Conservation (phyloP, 208 protist species). For the Leishmania braziliensis region DNA sequence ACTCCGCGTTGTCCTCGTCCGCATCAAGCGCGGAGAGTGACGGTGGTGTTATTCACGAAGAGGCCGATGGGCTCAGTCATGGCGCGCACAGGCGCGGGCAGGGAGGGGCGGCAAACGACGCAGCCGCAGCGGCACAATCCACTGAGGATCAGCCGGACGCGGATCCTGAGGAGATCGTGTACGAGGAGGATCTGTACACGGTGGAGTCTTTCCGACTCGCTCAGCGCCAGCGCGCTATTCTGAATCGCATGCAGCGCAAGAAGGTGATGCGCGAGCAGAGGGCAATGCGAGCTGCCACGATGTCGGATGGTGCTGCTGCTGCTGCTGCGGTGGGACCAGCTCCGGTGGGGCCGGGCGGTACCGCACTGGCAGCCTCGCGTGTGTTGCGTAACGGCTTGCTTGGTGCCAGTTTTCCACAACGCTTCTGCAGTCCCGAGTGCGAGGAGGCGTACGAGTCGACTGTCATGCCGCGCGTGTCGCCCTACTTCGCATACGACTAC, state of each 20-base stretch:
- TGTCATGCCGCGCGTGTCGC: conserved; percentile 30
- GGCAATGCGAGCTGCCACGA: background rate
- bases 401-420: conserved; percentile 40
- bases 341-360: background rate
- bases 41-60: conserved; percentile 16
- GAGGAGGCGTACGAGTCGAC: conserved; percentile 38
- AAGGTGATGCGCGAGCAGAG: conserved; percentile 16
- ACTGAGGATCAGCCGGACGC: conserved; percentile 3
- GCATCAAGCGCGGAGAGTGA: conserved; percentile 3
- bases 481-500: conserved; percentile 41
- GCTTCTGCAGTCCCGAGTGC: conserved; percentile 76
- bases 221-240: conserved; percentile 42
- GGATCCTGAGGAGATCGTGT: conserved; percentile 52
- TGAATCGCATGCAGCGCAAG: conserved; percentile 33
- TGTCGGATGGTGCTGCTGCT: background rate
- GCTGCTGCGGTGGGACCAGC: background rate
- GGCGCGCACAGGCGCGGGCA: background rate
- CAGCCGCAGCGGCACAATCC: background rate
- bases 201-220: conserved; percentile 63
- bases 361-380: conserved; percentile 1
- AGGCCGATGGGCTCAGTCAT: background rate
- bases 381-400: conserved; percentile 21
- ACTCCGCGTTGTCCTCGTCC: conserved; percentile 10
- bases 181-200: conserved; percentile 67
- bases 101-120: background rate